phyloP scores from a whole-genome alignment of 2,329 filamentous ascomycete genomes.

The Stachybotrys chartarum region DNA sequence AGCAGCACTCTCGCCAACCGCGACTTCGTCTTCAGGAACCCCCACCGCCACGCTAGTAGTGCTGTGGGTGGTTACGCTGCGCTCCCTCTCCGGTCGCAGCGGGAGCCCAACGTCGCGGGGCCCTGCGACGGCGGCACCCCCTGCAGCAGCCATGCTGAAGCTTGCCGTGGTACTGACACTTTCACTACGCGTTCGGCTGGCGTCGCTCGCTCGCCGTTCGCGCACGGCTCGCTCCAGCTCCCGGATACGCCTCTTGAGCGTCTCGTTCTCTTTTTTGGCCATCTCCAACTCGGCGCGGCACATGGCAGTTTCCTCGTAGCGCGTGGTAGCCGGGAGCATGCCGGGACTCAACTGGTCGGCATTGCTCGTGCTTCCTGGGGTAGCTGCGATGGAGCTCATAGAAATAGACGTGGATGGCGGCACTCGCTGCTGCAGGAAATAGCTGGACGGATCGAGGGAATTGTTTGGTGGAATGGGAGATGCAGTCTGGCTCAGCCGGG shows the following conservation, averaged over 20 bases:
- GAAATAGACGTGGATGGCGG: constrained; percentile 23
- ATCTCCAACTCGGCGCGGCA: constrained; percentile 53
- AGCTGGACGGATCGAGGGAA: constrained; percentile 35
- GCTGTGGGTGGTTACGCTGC: constrained; percentile 34
- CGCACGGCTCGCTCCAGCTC: constrained; percentile 53
- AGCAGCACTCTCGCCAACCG: constrained; percentile 55
- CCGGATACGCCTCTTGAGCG: constrained; percentile 51
- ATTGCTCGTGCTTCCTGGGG: constrained; percentile 25
- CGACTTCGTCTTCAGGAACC: constrained; percentile 52
- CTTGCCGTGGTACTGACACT: constrained; percentile 48
- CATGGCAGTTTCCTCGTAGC: constrained; percentile 56
- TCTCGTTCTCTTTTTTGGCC: constrained; percentile 58
- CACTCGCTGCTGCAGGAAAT: constrained; percentile 41
- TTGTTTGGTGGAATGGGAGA: constrained; percentile 39
- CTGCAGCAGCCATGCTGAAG: constrained; percentile 28
- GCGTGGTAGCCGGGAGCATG: constrained; percentile 47
- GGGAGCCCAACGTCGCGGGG: constrained; percentile 28
- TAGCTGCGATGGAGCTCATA: constrained; percentile 31
- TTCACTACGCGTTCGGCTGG: constrained; percentile 39
- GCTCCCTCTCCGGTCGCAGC: constrained; percentile 31
- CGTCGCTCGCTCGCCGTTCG: constrained; percentile 40
- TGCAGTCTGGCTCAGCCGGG: constrained; percentile 42
- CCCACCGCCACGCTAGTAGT: constrained; percentile 42
- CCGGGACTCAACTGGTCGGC: constrained; percentile 42
- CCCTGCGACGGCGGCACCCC: constrained; percentile 36